Evolutionary conservation across 192 early-diverging fungal genomes (phyloP).

Genomic region (Chytriomyces hyalinus): DNA sequence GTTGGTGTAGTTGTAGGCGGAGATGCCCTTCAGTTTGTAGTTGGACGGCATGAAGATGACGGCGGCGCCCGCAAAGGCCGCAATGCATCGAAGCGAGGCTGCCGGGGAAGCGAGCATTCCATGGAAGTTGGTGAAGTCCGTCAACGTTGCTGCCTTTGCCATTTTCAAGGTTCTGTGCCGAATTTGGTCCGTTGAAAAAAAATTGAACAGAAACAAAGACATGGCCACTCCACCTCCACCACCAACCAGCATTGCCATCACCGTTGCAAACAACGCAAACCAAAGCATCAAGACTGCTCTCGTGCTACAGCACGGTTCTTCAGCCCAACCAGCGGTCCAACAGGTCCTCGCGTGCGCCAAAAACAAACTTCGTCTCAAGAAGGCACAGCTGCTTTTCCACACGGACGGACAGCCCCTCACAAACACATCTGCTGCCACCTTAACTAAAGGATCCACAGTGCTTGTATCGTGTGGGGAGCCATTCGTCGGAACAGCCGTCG

Average conservation of each 20-base stretch:
- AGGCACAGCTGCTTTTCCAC: slow-evolving; percentile 49
- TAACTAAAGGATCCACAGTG: slow-evolving; percentile 50
- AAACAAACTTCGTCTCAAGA: slow-evolving; percentile 62
- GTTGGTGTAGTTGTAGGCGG: background rate
- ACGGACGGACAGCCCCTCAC: slow-evolving; percentile 39
- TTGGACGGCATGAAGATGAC: slow-evolving; percentile 5
- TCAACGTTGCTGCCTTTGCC: background rate
- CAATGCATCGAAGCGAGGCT: slow-evolving; percentile 8
- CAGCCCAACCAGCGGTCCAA: slow-evolving; percentile 25
- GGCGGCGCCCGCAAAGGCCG: background rate
- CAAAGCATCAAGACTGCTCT: slow-evolving; percentile 48
- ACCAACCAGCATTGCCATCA: slow-evolving; percentile 24
- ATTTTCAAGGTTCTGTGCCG: no score
- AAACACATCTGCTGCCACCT: slow-evolving; percentile 25
- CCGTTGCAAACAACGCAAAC: slow-evolving; percentile 57
- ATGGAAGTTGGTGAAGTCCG: slow-evolving; percentile 15
- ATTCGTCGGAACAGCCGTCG: slow-evolving; percentile 46
- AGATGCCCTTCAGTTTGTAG: background rate
- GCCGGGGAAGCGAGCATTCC: slow-evolving; percentile 11
- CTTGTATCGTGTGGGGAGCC: slow-evolving; percentile 58
- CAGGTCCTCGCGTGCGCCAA: slow-evolving; percentile 53
- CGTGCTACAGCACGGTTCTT: slow-evolving; percentile 44
- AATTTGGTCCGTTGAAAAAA: no score
- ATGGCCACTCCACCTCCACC: background rate
- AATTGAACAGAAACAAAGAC: no score